Evolutionary conservation across 805 yeast species (phyloP).

Genomic region (Candida montana): DNA sequence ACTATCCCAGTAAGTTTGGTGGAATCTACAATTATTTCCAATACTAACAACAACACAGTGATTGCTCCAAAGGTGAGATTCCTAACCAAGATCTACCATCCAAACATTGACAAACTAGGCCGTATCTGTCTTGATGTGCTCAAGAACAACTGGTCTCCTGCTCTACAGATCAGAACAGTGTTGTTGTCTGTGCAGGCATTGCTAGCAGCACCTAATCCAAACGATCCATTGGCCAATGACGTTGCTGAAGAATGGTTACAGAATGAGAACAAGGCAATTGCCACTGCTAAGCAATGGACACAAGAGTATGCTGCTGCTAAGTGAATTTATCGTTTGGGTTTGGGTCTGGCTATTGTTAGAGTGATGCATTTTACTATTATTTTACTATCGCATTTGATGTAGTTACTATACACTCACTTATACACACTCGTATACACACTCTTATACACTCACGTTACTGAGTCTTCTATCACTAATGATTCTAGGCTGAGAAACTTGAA

Average conservation of each 20-base stretch:
- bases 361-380: too few relatives aligned
- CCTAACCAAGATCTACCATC: conserved; percentile 91
- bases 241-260: conserved; percentile 96
- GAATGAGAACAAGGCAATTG: conserved; percentile 73
- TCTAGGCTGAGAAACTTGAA: too few relatives aligned
- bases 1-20: conserved; percentile 74
- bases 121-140: conserved; percentile 93
- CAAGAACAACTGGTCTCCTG: conserved; percentile 97
- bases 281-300: conserved; percentile 59
- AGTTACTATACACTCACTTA: too few relatives aligned
- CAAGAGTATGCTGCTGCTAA: not conserved
- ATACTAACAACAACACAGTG: conserved; percentile 36
- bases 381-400: too few relatives aligned
- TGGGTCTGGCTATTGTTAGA: too few relatives aligned
- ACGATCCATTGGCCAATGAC: conserved; percentile 96
- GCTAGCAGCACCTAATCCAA: conserved; percentile 94
- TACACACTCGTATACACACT: too few relatives aligned
- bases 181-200: conserved; percentile 88
- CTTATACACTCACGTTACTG: too few relatives aligned
- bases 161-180: conserved; percentile 90
- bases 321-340: too few relatives aligned
- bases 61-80: conserved; percentile 95
- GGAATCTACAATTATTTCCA: too few relatives aligned
- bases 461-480: too few relatives aligned
- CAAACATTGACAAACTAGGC: conserved; percentile 92